Evolutionary conservation across 768 basidiomycete species (phyloP).

Genomic region (Amanita rubescens): DNA sequence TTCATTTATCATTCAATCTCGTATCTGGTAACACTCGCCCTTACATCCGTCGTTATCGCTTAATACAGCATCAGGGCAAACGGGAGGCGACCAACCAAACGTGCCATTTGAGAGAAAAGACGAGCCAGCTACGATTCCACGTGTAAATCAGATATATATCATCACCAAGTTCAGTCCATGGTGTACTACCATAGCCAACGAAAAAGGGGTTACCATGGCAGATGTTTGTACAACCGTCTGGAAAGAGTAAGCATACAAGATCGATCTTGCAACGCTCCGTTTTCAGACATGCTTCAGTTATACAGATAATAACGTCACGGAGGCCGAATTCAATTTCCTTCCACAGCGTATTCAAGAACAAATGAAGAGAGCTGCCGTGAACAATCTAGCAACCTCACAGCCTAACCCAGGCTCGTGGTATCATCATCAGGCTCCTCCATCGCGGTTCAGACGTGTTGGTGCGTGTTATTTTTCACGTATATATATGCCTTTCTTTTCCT

Average conservation of each 20-base stretch:
- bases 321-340: slow-evolving; percentile 53
- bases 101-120: slow-evolving; percentile 45
- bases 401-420: slow-evolving; percentile 26
- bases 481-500: background rate
- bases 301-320: slow-evolving; percentile 58
- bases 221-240: slow-evolving; percentile 70
- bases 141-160: slow-evolving; percentile 50
- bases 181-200: slow-evolving; percentile 71
- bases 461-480: slow-evolving; percentile 27
- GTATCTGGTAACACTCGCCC: slow-evolving; percentile 41
- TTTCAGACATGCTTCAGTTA: slow-evolving; percentile 40
- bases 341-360: slow-evolving; percentile 64
- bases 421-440: slow-evolving; percentile 37
- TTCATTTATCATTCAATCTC: slow-evolving; percentile 69
- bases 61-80: slow-evolving; percentile 36
- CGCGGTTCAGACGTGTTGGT: slow-evolving; percentile 59
- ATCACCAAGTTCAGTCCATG: slow-evolving; percentile 62
- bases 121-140: slow-evolving; percentile 65
- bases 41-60: background rate
- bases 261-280: background rate
- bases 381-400: slow-evolving; percentile 20
- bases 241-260: slow-evolving; percentile 56
- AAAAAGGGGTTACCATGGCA: slow-evolving; percentile 64
- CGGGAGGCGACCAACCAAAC: slow-evolving; percentile 53
- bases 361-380: slow-evolving; percentile 52